Base-by-base conservation (phyloP, 495 filamentous ascomycete genomes). In the Penicillium psychrofluorescens region DNA sequence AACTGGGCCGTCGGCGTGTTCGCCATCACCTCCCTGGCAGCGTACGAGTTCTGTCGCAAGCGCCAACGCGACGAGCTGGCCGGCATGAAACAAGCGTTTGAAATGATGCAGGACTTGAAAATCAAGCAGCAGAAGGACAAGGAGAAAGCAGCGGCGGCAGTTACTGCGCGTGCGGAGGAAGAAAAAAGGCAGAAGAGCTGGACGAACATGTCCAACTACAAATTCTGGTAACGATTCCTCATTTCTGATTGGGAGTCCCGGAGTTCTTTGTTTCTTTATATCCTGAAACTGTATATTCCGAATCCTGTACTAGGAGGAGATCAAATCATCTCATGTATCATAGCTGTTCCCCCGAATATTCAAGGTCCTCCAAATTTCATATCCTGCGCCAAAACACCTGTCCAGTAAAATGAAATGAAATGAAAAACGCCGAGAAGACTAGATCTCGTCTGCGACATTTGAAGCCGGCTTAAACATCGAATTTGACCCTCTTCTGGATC, bases 1-100 rank as follows among this genome's bases (percentile, higher is more conserved):
- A 90, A 90, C 58, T 95, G 86, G 86, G 88, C 88, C 1, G 86
- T 88, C 10, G 84, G 81, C n/a, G 66, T 76, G 9, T 92, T 90
- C 51, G 70, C 77, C 9, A 51, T 82, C 35, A 72, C 66, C 10
- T 81, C 85, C 3, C 60, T 86, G 13, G 68, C 70, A 38, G 78
- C 80, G 40, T 88, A 89, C 61, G 87, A 95, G 66, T 86, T 81
- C 49, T 98, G 90, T 66, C 81, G 86, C 53, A 76, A 76, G 44
- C 74, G 71, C 33, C 77, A 91, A 46, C 61, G 73, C 32, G 68
- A 79, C 46, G 91, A 95, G 65, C 73, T 78, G 56, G 77, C 79
- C 41, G 83, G 86, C 38, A 85, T 97, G 78, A 81, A 85, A 51
- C 67, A 86, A 45, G 84, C 83, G 8, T 78, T 90, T 22, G 84